phyloP scores from a whole-genome alignment of 1,284 basidiomycete species.

The Kalmanozyma brasiliensis region DNA sequence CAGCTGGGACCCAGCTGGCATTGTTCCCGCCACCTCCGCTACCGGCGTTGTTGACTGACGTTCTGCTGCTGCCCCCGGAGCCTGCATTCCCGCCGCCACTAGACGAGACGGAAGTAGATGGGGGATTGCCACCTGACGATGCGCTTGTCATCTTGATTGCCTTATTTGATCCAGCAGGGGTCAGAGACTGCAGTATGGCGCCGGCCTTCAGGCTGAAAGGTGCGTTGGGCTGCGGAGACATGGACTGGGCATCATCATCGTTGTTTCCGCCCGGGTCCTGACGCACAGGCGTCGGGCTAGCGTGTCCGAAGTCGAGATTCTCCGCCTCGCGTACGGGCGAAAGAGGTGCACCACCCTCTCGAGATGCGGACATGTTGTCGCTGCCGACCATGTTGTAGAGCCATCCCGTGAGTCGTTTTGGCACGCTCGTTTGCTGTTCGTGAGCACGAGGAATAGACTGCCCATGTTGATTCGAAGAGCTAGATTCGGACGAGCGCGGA shows the following conservation, averaged over 20 bases:
- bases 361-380: conserved; percentile 19
- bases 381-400: conserved; percentile 54
- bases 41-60: conserved; percentile 2
- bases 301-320: conserved; percentile 8
- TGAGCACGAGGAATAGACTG: conserved; percentile 7
- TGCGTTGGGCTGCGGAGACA: not conserved
- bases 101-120: conserved; percentile 5
- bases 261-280: not conserved
- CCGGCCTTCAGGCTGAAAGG: conserved; percentile 25
- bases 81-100: conserved; percentile 3
- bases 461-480: not conserved
- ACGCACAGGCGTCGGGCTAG: conserved; percentile 10
- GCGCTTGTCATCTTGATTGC: conserved; percentile 3
- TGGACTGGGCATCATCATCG: conserved; percentile 1
- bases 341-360: conserved; percentile 22
- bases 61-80: no score
- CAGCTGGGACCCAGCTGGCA: conserved; percentile 32
- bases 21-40: conserved; percentile 5
- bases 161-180: conserved; percentile 14
- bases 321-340: conserved; percentile 39
- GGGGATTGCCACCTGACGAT: conserved; percentile 8
- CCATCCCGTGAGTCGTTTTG: conserved; percentile 58
- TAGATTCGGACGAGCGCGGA: conserved; percentile 18
- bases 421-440: conserved; percentile 13
- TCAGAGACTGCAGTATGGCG: conserved; percentile 23